phyloP scores from a whole-genome alignment of 1,139 yeast genomes.

The Kazachstania sp. region DNA sequence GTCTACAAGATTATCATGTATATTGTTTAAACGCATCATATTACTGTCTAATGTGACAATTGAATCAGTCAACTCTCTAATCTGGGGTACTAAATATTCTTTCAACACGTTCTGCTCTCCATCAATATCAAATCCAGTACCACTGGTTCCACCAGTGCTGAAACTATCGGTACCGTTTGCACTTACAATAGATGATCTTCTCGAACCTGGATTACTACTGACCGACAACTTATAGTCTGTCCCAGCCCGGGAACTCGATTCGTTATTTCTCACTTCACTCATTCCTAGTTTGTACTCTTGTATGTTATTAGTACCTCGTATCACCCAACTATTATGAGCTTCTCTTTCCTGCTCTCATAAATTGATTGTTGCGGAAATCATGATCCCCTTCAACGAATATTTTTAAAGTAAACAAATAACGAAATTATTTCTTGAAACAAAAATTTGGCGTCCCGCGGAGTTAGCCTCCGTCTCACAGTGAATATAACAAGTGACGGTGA shows the following conservation, averaged over 20 bases:
- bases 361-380: too few species aligned
- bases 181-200: conserved; percentile 27
- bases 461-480: too few species aligned
- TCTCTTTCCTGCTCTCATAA: too few species aligned
- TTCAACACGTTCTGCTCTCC: conserved; percentile 17
- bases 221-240: conserved; percentile 29
- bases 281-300: neutral
- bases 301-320: too few species aligned
- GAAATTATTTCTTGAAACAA: too few species aligned
- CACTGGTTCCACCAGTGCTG: neutral
- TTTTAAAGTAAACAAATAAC: too few species aligned
- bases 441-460: too few species aligned
- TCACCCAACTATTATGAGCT: too few species aligned
- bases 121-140: neutral
- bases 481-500: too few species aligned
- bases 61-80: conserved; percentile 27
- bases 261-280: neutral
- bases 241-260: conserved; percentile 3
- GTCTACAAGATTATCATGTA: conserved; percentile 45
- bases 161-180: conserved; percentile 9
- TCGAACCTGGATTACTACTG: conserved; percentile 29
- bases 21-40: conserved; percentile 39
- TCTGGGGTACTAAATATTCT: conserved; percentile 26
- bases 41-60: conserved; percentile 43
- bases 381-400: too few species aligned